Conservation (phyloP, 495 filamentous ascomycete species). For the Tuber umbilicatum region DNA sequence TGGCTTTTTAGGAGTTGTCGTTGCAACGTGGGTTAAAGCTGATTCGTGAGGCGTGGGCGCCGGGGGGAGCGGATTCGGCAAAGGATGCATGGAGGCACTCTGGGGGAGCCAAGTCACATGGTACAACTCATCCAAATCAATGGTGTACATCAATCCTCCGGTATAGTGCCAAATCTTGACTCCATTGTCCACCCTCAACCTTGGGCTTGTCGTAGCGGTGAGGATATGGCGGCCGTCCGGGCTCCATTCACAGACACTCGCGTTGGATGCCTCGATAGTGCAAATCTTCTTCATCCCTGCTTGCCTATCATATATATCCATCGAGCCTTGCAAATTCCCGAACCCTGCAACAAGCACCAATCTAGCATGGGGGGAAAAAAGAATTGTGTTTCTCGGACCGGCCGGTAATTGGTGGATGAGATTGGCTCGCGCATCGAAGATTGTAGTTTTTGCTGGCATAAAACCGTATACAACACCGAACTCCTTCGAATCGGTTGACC, state of each 20-base stretch:
- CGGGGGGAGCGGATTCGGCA: slow-evolving; percentile 67
- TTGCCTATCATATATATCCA: slow-evolving; percentile 93
- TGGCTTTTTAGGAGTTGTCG: slow-evolving; percentile 87
- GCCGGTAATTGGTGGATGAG: slow-evolving; percentile 75
- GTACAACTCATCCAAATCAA: slow-evolving; percentile 90
- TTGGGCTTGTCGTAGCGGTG: slow-evolving; percentile 91
- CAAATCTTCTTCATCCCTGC: slow-evolving; percentile 83
- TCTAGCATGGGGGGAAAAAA: slow-evolving; percentile 87
- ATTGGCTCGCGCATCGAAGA: slow-evolving; percentile 83
- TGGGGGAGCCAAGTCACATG: slow-evolving; percentile 86
- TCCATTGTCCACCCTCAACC: slow-evolving; percentile 92
- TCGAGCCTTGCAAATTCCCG: slow-evolving; percentile 92
- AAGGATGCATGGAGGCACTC: slow-evolving; percentile 52
- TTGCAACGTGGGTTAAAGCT: slow-evolving; percentile 72
- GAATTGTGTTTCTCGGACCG: slow-evolving; percentile 83
- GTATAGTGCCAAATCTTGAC: slow-evolving; percentile 91
- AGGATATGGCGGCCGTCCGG: slow-evolving; percentile 91
- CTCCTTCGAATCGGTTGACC: slow-evolving; percentile 93
- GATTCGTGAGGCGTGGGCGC: slow-evolving; percentile 78
- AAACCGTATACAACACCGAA: slow-evolving; percentile 96
- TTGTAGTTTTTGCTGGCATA: slow-evolving; percentile 95
- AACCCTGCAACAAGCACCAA: slow-evolving; percentile 94
- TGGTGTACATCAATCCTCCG: slow-evolving; percentile 85
- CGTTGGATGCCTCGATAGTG: slow-evolving; percentile 92
- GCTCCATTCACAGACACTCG: slow-evolving; percentile 92